Evolutionary conservation across 495 filamentous ascomycete species (phyloP).

Genomic region (Pseudotulostoma volvatum): DNA sequence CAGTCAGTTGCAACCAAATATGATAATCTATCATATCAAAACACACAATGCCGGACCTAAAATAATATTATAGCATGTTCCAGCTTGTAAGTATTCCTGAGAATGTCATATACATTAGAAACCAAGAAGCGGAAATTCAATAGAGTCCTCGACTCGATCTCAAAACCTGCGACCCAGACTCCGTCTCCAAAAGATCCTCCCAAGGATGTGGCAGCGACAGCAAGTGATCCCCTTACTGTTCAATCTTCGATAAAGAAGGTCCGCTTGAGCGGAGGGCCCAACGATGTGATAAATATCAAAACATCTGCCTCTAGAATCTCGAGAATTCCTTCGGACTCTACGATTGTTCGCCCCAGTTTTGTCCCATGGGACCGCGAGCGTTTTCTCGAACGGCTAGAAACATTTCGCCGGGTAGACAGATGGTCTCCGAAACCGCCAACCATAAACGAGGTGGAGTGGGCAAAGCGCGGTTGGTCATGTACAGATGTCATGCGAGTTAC

Average conservation of each 20-base stretch:
- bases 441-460: slow-evolving; percentile 89
- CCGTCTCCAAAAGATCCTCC: slow-evolving; percentile 9
- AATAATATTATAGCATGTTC: too few species aligned
- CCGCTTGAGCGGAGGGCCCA: slow-evolving; percentile 16
- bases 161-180: slow-evolving; percentile 19
- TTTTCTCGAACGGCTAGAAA: slow-evolving; percentile 68
- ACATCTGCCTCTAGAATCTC: slow-evolving; percentile 3
- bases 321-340: neutral
- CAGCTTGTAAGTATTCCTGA: too few species aligned
- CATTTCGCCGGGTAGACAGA: slow-evolving; percentile 75
- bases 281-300: slow-evolving; percentile 5
- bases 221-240: slow-evolving; percentile 11
- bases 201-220: neutral
- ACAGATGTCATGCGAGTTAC: slow-evolving; percentile 63
- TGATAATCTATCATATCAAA: too few species aligned
- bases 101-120: slow-evolving; percentile 36
- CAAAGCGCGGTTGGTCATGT: slow-evolving; percentile 84
- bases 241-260: slow-evolving; percentile 25
- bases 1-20: too few species aligned
- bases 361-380: slow-evolving; percentile 69
- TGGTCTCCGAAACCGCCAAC: slow-evolving; percentile 63
- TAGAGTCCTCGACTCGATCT: slow-evolving; percentile 39
- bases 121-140: slow-evolving; percentile 42
- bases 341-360: slow-evolving; percentile 39
- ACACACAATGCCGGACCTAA: too few species aligned